phyloP scores from a whole-genome alignment of 1,139 yeast species.

The Taphrina pruni region DNA sequence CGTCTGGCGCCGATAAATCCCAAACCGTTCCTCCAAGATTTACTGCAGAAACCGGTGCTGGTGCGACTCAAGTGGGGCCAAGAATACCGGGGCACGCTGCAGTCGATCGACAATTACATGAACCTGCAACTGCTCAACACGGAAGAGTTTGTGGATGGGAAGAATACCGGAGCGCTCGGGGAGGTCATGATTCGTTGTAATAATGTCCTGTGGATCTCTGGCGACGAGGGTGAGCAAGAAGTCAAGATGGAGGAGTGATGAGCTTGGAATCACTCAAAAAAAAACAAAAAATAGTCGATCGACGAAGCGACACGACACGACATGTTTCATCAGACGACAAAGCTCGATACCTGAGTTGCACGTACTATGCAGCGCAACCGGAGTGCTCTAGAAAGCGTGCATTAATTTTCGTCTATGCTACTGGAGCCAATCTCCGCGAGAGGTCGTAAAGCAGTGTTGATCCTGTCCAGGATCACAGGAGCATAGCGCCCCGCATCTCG shows the following conservation, averaged over 20 bases:
- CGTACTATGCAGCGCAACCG: background rate
- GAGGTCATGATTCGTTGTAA: slow-evolving; percentile 62
- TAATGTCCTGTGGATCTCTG: slow-evolving; percentile 40
- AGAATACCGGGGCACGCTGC: slow-evolving; percentile 68
- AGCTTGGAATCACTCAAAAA: background rate
- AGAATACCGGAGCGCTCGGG: slow-evolving; percentile 67
- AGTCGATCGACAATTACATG: slow-evolving; percentile 91
- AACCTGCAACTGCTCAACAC: slow-evolving; percentile 79
- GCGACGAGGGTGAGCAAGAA: slow-evolving; percentile 43
- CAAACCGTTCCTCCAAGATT: slow-evolving; percentile 81
- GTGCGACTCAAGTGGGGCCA: slow-evolving; percentile 92
- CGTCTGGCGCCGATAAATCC: slow-evolving; percentile 61
- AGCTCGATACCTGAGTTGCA: no score
- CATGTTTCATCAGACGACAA: no score
- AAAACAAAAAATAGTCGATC: background rate
- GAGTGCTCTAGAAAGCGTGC: background rate
- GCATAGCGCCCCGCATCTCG: slow-evolving; percentile 1
- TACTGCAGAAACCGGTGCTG: slow-evolving; percentile 71
- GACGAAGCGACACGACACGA: background rate
- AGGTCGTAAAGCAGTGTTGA: background rate
- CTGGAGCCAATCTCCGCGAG: no score
- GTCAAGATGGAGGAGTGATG: slow-evolving; percentile 45
- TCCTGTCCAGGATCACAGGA: background rate
- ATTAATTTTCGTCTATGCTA: background rate
- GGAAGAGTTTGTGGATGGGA: slow-evolving; percentile 63